Conservation (phyloP, 495 filamentous ascomycete genomes). For the Aspergillus affinis region DNA sequence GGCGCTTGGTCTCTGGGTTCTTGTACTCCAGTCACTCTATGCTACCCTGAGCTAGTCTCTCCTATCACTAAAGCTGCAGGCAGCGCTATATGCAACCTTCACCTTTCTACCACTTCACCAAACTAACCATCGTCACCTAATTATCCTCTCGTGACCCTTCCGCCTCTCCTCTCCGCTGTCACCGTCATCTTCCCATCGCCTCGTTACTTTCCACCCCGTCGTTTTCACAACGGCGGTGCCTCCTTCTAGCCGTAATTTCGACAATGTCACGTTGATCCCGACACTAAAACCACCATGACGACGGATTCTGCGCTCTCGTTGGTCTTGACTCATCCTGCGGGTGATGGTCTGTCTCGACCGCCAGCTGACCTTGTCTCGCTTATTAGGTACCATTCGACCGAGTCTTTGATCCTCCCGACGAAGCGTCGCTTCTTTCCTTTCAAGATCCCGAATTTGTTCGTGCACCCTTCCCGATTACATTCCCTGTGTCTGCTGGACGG, state of each 20-base stretch:
- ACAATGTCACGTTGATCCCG: conserved; percentile 38
- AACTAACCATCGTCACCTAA: too few relatives aligned
- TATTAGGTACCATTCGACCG: conserved; percentile 55
- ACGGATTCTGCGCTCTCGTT: conserved; percentile 45
- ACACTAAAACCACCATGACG: conserved; percentile 41
- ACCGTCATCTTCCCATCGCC: conserved; percentile 6
- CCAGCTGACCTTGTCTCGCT: conserved; percentile 13
- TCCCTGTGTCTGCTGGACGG: conserved; percentile 6
- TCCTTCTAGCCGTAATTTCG: conserved; percentile 15
- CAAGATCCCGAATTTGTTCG: conserved; percentile 71
- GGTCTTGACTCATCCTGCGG: conserved; percentile 9
- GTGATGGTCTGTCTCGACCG: conserved; percentile 8
- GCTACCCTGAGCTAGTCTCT: neutral
- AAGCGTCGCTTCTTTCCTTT: conserved; percentile 75
- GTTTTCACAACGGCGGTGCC: conserved; percentile 15
- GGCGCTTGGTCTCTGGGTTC: neutral
- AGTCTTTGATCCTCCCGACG: conserved; percentile 58
- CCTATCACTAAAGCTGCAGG: neutral
- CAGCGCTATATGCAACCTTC: neutral
- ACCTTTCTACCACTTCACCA: too few relatives aligned
- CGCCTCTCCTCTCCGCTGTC: conserved; percentile 6
- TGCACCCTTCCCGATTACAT: conserved; percentile 18
- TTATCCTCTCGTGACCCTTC: conserved; percentile 3
- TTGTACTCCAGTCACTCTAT: conserved; percentile 2
- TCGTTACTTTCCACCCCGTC: conserved; percentile 8